Evolutionary conservation across 2,329 filamentous ascomycete genomes (phyloP).

Genomic region (Neonectria sp.): DNA sequence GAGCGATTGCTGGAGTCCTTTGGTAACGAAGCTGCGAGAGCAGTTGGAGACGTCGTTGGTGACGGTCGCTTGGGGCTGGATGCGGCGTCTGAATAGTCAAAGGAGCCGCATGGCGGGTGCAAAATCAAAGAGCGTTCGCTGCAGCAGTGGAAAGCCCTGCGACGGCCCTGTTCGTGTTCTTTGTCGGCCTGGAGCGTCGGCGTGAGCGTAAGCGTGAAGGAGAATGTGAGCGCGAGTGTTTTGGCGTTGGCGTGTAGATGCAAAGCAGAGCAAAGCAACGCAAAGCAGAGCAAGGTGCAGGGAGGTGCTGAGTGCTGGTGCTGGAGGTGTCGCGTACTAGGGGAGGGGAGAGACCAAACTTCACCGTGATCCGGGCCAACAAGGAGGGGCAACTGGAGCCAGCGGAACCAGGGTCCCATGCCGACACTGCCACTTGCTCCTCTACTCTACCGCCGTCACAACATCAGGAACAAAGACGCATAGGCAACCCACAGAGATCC

Average conservation of each 20-base stretch:
- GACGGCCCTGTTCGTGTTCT: slow-evolving; percentile 21
- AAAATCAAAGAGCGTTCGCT: slow-evolving; percentile 20
- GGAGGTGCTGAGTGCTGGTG: slow-evolving; percentile 4
- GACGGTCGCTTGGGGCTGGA: slow-evolving; percentile 45
- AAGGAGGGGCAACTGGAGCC: slow-evolving; percentile 42
- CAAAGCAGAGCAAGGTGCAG: not conserved
- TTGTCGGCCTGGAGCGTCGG: slow-evolving; percentile 15
- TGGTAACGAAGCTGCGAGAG: slow-evolving; percentile 31
- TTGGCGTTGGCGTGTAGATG: slow-evolving; percentile 1
- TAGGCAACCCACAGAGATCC: not conserved
- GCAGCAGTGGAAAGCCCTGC: slow-evolving; percentile 24
- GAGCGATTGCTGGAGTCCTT: slow-evolving; percentile 15
- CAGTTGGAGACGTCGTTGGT: slow-evolving; percentile 35
- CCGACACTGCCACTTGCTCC: slow-evolving; percentile 14
- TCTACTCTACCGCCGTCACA: no score
- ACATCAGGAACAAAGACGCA: not conserved
- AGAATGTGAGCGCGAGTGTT: no score
- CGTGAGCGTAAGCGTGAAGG: not conserved
- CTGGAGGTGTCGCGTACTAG: slow-evolving; percentile 13
- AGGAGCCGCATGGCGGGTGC: slow-evolving; percentile 45
- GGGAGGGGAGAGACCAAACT: slow-evolving; percentile 14
- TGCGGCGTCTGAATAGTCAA: slow-evolving; percentile 46
- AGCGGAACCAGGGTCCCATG: slow-evolving; percentile 32
- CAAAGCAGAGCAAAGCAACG: not conserved
- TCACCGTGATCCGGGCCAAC: slow-evolving; percentile 27